phyloP scores from a whole-genome alignment of 352 stramenopile species.

The Thalassiosira ordinaria region DNA sequence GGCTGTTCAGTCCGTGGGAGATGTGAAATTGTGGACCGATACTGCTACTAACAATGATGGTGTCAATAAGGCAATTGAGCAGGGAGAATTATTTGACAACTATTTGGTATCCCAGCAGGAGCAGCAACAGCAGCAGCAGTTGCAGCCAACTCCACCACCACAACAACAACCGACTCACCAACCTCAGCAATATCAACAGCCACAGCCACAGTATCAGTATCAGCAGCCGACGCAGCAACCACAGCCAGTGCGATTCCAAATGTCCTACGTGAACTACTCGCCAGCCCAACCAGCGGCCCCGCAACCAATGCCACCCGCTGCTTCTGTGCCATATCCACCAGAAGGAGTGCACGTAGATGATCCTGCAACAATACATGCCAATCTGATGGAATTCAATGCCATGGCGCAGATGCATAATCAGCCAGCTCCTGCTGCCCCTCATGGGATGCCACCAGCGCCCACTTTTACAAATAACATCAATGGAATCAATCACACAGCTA shows the following conservation, averaged over 20 bases:
- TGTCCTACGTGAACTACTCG: constrained; percentile 39
- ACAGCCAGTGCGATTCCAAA: constrained; percentile 37
- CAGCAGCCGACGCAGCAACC: constrained; percentile 22
- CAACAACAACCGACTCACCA: no score
- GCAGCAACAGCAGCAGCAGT: no score
- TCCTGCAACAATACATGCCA: constrained; percentile 35
- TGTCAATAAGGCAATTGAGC: no score
- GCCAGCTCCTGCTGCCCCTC: not conserved
- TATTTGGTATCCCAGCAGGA: not conserved
- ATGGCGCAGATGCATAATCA: constrained; percentile 46
- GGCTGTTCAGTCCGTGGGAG: constrained; percentile 57
- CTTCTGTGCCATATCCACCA: constrained; percentile 29
- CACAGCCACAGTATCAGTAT: constrained; percentile 17
- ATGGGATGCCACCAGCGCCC: not conserved
- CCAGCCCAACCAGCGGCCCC: not conserved
- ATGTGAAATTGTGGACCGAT: constrained; percentile 48
- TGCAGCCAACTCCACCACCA: no score
- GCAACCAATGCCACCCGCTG: not conserved
- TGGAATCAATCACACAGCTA: not conserved
- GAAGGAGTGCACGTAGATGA: constrained; percentile 25
- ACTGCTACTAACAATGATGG: not conserved
- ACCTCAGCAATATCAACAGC: constrained; percentile 27
- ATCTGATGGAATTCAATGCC: constrained; percentile 57
- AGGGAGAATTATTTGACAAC: no score
- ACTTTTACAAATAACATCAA: no score